Conservation (phyloP, 176 grass and related monocot species). For the Aegilops sharonensis region DNA sequence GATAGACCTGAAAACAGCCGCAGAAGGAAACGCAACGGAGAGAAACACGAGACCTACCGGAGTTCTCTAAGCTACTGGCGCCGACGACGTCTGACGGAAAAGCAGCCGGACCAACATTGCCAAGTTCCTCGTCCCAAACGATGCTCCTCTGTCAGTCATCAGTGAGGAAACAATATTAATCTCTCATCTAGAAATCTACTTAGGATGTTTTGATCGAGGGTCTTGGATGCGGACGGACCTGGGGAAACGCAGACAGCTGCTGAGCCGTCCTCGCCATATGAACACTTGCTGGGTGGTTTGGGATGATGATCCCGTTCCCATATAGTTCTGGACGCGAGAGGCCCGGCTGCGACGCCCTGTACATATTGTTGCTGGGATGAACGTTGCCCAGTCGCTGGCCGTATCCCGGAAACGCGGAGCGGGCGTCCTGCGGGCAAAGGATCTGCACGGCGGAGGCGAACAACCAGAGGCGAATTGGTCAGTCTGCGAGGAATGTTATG, state of each 20-base stretch:
- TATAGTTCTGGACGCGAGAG: slow-evolving; percentile 36
- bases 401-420: slow-evolving; percentile 33
- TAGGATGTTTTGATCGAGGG: neutral
- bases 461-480: neutral
- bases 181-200: neutral
- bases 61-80: slow-evolving; percentile 38
- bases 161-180: neutral
- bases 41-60: slow-evolving; percentile 7
- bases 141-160: slow-evolving; percentile 26
- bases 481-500: neutral
- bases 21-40: neutral
- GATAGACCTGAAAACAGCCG: neutral
- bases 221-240: slow-evolving; percentile 46
- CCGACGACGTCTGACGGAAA: slow-evolving; percentile 32
- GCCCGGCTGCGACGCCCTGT: slow-evolving; percentile 35
- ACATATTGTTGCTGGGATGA: slow-evolving; percentile 42
- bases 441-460: slow-evolving; percentile 42
- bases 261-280: slow-evolving; percentile 31
- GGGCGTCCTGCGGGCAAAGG: slow-evolving; percentile 43
- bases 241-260: slow-evolving; percentile 40
- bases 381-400: slow-evolving; percentile 39
- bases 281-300: slow-evolving; percentile 30
- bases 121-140: slow-evolving; percentile 55
- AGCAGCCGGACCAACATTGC: slow-evolving; percentile 31
- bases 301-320: slow-evolving; percentile 19